These are phyloP conservation scores for Schizochytrium sp. DNA, from an alignment of 108 stramenopile genomes.

Conservation along the genomic window DNA sequence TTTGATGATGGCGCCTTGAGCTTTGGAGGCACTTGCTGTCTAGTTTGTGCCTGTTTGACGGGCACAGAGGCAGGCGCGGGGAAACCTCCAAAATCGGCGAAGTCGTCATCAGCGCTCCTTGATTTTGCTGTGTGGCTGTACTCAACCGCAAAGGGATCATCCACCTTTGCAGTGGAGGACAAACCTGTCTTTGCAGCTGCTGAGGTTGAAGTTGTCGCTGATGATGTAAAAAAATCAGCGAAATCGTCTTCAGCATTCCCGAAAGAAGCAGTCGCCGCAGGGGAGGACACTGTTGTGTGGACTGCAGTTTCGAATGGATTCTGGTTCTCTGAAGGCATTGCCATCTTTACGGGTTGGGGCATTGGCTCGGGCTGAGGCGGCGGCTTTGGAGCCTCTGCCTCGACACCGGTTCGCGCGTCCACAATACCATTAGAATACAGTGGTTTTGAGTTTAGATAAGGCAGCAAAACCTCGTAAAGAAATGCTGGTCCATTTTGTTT, in stretches of 20 bases:
- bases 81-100: conserved; percentile 34
- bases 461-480: conserved; percentile 70
- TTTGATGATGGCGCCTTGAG: not conserved
- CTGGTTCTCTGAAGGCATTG: conserved; percentile 30
- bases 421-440: conserved; percentile 67
- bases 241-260: conserved; percentile 43
- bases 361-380: not conserved
- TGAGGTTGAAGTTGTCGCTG: not conserved
- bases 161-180: not conserved
- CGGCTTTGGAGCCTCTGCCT: not conserved
- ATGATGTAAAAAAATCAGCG: conserved; percentile 10
- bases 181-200: not conserved
- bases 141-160: not conserved
- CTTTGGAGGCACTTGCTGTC: not conserved
- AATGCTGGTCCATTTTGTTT: conserved; percentile 17
- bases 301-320: conserved; percentile 48
- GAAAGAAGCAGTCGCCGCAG: not conserved
- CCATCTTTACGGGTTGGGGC: conserved; percentile 34
- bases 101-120: conserved; percentile 30
- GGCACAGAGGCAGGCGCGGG: not conserved
- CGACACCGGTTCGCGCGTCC: not conserved
- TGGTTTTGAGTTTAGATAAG: conserved; percentile 71
- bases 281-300: not conserved
- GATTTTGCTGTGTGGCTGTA: not conserved
- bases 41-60: not conserved